Percentiles rank a stretch among this genome's conserved stretches.
Evolutionary conservation across 148 eudicot genomes (phyloP).

Genomic region (Rhododendron ferrugineum): DNA sequence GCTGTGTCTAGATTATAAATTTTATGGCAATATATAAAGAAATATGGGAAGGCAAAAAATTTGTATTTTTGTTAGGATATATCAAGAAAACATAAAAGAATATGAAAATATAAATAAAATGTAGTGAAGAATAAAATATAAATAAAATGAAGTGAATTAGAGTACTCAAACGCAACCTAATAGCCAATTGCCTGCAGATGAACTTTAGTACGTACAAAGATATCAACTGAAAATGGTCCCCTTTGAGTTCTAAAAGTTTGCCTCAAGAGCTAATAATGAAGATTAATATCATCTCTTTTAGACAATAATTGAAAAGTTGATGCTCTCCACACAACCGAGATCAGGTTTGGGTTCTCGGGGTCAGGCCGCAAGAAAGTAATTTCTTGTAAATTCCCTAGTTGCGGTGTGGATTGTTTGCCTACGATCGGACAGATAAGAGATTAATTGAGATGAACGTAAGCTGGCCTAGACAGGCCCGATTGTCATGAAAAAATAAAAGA

Average conservation of each 20-base stretch:
- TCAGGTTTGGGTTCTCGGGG: fast-evolving
- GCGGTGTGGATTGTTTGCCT: too few relatives aligned
- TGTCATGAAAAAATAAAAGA: neutral
- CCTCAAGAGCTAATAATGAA: neutral
- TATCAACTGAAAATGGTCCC: neutral
- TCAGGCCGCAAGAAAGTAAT: neutral
- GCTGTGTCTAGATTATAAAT: too few relatives aligned
- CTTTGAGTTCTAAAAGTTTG: neutral
- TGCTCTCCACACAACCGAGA: too few relatives aligned
- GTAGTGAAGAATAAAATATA: too few relatives aligned
- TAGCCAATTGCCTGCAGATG: neutral
- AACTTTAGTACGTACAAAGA: neutral
- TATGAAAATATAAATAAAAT: too few relatives aligned
- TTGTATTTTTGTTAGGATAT: too few relatives aligned
- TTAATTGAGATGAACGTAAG: neutral
- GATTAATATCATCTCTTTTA: neutral
- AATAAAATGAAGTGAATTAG: neutral
- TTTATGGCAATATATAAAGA: neutral
- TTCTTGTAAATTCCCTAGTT: neutral
- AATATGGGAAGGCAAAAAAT: neutral
- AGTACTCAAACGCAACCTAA: neutral
- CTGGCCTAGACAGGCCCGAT: neutral
- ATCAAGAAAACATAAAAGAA: too few relatives aligned
- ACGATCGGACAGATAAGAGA: too few relatives aligned
- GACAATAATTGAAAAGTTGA: neutral